phyloP scores from a whole-genome alignment of 495 filamentous ascomycete species.

The Lasiosphaeriaceae sp. region DNA sequence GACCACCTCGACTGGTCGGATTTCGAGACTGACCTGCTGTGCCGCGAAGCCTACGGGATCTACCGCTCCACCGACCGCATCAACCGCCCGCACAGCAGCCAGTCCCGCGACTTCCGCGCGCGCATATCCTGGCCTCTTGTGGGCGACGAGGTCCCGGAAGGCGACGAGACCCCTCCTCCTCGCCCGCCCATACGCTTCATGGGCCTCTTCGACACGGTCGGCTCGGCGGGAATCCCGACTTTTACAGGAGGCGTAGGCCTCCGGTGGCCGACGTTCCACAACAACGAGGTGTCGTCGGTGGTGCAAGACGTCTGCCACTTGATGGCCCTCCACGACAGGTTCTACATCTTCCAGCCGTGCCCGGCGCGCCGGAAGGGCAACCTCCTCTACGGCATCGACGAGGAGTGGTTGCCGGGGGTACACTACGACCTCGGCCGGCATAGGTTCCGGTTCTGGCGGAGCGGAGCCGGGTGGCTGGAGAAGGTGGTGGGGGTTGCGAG shows the following conservation, averaged over 20 bases:
- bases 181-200: no score
- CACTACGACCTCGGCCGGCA: no score
- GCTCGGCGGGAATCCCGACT: not conserved
- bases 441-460: no score
- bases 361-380: not conserved
- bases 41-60: not conserved
- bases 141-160: not conserved
- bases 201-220: no score
- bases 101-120: not conserved
- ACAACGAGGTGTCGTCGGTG: not conserved
- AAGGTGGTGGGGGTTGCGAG: no score
- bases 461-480: no score
- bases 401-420: no score
- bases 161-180: no score
- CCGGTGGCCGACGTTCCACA: not conserved
- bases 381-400: no score
- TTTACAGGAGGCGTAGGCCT: not conserved
- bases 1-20: not conserved
- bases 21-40: not conserved
- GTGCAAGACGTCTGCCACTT: not conserved
- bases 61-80: not conserved
- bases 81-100: not conserved
- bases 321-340: not conserved
- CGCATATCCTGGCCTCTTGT: not conserved
- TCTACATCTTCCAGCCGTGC: not conserved